Percentiles rank a stretch among this genome's conserved stretches.
Evolutionary conservation across 352 stramenopile species (phyloP).

Genomic region (Phytophthora ohioensis): DNA sequence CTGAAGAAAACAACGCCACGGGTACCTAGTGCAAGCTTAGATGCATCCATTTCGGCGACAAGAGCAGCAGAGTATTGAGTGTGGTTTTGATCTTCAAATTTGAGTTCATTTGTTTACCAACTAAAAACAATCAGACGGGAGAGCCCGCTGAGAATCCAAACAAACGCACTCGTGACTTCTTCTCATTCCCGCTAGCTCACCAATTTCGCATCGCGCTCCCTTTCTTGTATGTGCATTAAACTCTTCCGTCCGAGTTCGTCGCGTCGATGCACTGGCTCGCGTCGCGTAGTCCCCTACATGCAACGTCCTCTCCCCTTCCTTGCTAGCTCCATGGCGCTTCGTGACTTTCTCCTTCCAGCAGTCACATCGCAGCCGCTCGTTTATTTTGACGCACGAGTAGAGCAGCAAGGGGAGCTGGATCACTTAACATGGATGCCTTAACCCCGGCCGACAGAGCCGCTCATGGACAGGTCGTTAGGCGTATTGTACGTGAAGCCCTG

Average conservation of each 20-base stretch:
- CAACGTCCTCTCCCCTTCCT: constrained; percentile 22
- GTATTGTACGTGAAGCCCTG: constrained; percentile 92
- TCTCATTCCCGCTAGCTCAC: constrained; percentile 14
- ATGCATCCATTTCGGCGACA: too few species aligned
- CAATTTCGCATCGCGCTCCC: constrained; percentile 12
- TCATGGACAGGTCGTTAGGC: constrained; percentile 87
- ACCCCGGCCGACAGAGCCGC: constrained; percentile 62
- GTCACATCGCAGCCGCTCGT: constrained; percentile 15
- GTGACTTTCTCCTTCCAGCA: constrained; percentile 35
- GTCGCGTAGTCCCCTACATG: constrained; percentile 36
- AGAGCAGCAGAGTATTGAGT: too few species aligned
- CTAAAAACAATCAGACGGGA: constrained; percentile 44
- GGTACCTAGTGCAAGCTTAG: background rate
- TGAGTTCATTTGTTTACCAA: constrained; percentile 51
- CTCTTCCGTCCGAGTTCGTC: constrained; percentile 34
- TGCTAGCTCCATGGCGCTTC: constrained; percentile 7
- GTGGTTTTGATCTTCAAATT: constrained; percentile 39
- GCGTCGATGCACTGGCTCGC: constrained; percentile 16
- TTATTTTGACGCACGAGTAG: constrained; percentile 28
- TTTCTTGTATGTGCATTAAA: constrained; percentile 35
- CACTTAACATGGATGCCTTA: constrained; percentile 43
- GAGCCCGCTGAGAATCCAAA: constrained; percentile 40
- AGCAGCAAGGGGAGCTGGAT: constrained; percentile 17
- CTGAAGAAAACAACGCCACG: constrained; percentile 3
- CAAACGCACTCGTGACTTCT: constrained; percentile 44